Percentiles rank a stretch among this genome's conserved stretches.
These are phyloP conservation scores for Porodaedalea pini DNA, from an alignment of 1,284 basidiomycete species.

Conservation along the genomic window DNA sequence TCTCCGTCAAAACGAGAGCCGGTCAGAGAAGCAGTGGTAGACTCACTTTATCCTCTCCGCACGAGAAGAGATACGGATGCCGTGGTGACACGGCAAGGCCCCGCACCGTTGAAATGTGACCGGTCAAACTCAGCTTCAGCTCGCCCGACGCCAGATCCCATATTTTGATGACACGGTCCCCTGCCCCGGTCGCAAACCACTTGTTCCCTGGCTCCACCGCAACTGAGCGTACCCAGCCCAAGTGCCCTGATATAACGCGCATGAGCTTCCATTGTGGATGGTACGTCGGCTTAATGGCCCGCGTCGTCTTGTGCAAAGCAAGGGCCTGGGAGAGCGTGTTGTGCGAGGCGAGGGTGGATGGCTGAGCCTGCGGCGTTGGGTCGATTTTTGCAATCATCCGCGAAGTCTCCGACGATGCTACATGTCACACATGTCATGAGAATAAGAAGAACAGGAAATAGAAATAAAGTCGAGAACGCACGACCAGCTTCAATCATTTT, in stretches of 20 bases:
- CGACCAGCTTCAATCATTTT: constrained; percentile 74
- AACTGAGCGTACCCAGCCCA: constrained; percentile 97
- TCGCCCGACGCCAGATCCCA: constrained; percentile 98
- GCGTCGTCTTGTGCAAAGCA: constrained; percentile 84
- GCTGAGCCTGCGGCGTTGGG: constrained; percentile 57
- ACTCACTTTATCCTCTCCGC: constrained; percentile 91
- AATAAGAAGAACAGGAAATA: constrained; percentile 1
- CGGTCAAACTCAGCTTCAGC: constrained; percentile 91
- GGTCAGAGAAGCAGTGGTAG: neutral
- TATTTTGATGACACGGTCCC: constrained; percentile 98
- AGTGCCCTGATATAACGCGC: constrained; percentile 95
- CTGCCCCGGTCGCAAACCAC: constrained; percentile 98
- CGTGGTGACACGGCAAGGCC: constrained; percentile 89
- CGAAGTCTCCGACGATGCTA: constrained; percentile 49
- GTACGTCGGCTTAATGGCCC: constrained; percentile 90
- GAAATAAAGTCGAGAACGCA: constrained; percentile 34
- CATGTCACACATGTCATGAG: constrained; percentile 4
- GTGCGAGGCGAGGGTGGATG: constrained; percentile 63
- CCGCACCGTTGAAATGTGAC: constrained; percentile 95
- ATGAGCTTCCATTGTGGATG: constrained; percentile 96
- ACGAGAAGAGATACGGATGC: constrained; percentile 97
- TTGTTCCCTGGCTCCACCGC: constrained; percentile 97
- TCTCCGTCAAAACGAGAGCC: constrained; percentile 6
- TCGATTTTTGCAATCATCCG: constrained; percentile 69
- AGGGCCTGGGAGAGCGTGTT: constrained; percentile 80